Conservation (phyloP, 192 early-diverging fungal species). For the Rhizophlyctis rosea region DNA sequence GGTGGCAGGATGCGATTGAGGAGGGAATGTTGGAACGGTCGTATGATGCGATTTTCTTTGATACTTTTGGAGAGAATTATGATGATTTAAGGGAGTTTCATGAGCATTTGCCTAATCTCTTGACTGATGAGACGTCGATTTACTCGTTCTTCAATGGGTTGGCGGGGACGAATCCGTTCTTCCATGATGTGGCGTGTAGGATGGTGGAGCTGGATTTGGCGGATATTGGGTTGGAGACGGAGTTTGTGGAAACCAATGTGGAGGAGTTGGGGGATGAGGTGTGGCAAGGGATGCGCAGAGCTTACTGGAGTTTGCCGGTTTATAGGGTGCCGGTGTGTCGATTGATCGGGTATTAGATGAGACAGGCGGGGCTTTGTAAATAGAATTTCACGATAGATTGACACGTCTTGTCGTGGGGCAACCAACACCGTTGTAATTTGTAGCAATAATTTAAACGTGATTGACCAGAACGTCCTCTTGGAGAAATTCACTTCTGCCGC, state of each 20-base stretch:
- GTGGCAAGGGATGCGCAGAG: slow-evolving; percentile 83
- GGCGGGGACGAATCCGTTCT: slow-evolving; percentile 89
- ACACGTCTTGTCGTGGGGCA: too few species aligned
- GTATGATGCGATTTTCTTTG: slow-evolving; percentile 94
- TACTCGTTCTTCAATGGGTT: slow-evolving; percentile 97
- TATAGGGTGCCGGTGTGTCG: slow-evolving; percentile 74
- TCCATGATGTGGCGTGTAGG: slow-evolving; percentile 92
- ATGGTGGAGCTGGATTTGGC: slow-evolving; percentile 79
- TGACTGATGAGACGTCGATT: slow-evolving; percentile 62
- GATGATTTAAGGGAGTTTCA: slow-evolving; percentile 68
- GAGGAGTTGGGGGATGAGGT: slow-evolving; percentile 75
- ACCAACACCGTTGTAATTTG: too few species aligned
- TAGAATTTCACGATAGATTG: neutral
- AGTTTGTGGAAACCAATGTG: slow-evolving; percentile 71
- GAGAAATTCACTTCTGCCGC: too few species aligned
- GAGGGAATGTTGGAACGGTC: slow-evolving; percentile 64
- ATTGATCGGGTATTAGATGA: slow-evolving; percentile 28
- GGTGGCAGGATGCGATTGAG: slow-evolving; percentile 82
- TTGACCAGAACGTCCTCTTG: too few species aligned
- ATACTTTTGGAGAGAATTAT: slow-evolving; percentile 93
- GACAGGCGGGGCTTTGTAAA: neutral
- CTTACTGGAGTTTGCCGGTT: slow-evolving; percentile 70
- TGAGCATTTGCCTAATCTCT: slow-evolving; percentile 62
- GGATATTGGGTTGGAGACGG: slow-evolving; percentile 73
- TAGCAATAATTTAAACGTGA: too few species aligned